A percentile compares a stretch with the other conserved stretches of the same genome.
phyloP scores from a whole-genome alignment of 768 basidiomycete species.

The Rhodotorula toruloides region DNA sequence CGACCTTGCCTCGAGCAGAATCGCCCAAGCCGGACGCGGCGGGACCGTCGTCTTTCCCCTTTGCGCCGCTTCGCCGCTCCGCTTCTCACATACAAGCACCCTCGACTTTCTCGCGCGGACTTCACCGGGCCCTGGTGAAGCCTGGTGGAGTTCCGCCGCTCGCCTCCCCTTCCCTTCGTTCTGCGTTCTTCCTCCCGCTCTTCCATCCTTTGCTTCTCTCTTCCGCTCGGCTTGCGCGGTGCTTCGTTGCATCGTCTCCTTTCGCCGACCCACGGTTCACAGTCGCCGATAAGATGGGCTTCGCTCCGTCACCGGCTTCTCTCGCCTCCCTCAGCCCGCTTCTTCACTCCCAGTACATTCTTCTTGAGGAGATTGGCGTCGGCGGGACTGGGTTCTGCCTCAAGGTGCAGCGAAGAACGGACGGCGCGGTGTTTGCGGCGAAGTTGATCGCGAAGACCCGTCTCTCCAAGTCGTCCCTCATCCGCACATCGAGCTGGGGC shows the following conservation, averaged over 20 bases:
- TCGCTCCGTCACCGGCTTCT: background rate
- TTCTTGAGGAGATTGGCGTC: conserved; percentile 59
- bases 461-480: conserved; percentile 38
- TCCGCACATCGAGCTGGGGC: conserved; percentile 17
- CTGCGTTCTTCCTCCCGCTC: background rate
- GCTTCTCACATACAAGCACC: conserved; percentile 5
- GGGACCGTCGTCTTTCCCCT: no score
- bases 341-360: conserved; percentile 43
- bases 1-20: no score
- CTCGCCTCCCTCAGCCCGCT: conserved; percentile 21
- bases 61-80: background rate
- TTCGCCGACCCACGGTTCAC: background rate
- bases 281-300: conserved; percentile 1
- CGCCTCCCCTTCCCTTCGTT: background rate
- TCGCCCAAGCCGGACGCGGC: no score
- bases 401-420: conserved; percentile 63
- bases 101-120: background rate
- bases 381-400: conserved; percentile 93
- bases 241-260: background rate
- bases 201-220: background rate
- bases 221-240: background rate
- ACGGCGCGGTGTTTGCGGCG: conserved; percentile 70
- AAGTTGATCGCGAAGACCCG: conserved; percentile 68
- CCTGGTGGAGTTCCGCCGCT: no score
- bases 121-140: no score